phyloP scores from a whole-genome alignment of 2,329 filamentous ascomycete genomes.

The Nemania diffusa region DNA sequence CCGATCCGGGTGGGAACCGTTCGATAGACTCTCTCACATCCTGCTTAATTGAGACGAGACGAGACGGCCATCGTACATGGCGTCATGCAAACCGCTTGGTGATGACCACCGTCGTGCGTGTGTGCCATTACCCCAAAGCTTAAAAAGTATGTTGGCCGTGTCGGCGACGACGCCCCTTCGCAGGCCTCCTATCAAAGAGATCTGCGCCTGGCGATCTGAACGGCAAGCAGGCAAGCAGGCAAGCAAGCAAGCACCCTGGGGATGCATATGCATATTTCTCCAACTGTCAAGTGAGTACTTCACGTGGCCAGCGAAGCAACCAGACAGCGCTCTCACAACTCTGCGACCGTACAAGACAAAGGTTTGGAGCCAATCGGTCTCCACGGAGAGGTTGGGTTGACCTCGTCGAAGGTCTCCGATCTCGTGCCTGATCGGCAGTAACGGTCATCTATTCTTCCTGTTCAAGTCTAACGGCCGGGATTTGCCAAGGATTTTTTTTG shows the following conservation, averaged over 20 bases:
- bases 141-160: conserved; percentile 10
- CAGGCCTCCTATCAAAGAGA: conserved; percentile 17
- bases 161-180: background rate
- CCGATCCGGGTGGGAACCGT: conserved; percentile 11
- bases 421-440: conserved; percentile 38
- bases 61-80: conserved; percentile 7
- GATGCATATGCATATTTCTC: conserved; percentile 33
- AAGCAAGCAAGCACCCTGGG: conserved; percentile 6
- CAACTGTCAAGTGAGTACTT: conserved; percentile 28
- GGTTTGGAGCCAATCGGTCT: conserved; percentile 10
- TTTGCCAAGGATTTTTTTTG: conserved; percentile 32
- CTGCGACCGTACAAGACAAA: conserved; percentile 7
- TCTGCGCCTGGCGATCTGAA: conserved; percentile 20
- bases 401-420: conserved; percentile 21
- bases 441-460: conserved; percentile 34
- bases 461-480: conserved; percentile 17
- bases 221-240: no score
- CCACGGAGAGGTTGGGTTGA: conserved; percentile 16
- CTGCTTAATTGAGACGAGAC: conserved; percentile 12
- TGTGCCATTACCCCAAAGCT: background rate
- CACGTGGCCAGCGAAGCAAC: conserved; percentile 31
- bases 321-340: conserved; percentile 3
- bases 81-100: background rate
- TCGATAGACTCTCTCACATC: conserved; percentile 4
- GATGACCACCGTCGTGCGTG: conserved; percentile 1